These are phyloP conservation scores for Penicillium canariense DNA, from an alignment of 495 filamentous ascomycete genomes.

Conservation along the genomic window DNA sequence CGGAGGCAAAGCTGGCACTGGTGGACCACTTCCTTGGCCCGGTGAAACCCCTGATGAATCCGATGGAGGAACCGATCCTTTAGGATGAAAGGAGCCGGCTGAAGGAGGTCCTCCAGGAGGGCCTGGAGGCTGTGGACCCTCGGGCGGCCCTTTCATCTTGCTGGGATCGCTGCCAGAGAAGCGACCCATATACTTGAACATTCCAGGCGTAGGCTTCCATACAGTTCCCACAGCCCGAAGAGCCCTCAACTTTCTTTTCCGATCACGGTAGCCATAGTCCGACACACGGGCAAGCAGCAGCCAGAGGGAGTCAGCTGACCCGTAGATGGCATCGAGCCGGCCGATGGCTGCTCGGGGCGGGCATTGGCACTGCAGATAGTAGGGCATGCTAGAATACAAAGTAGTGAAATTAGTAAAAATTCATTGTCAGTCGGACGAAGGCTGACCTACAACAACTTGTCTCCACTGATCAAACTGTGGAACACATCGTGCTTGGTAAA, in stretches of 20 bases:
- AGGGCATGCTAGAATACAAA: conserved; percentile 64
- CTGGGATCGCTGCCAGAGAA: conserved; percentile 26
- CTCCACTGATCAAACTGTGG: conserved; percentile 86
- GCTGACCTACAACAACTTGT: conserved; percentile 71
- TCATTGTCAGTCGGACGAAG: background rate
- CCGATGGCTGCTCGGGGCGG: conserved; percentile 80
- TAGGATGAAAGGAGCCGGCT: conserved; percentile 17
- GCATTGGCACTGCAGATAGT: conserved; percentile 75
- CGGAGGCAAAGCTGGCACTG: conserved; percentile 25
- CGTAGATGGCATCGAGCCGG: conserved; percentile 76
- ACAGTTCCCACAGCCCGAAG: conserved; percentile 45
- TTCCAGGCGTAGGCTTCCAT: conserved; percentile 56
- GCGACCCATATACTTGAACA: conserved; percentile 46
- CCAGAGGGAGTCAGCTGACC: conserved; percentile 80
- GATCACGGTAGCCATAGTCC: conserved; percentile 76
- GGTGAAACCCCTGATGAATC: conserved; percentile 10
- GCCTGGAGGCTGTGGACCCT: conserved; percentile 23
- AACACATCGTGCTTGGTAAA: conserved; percentile 90
- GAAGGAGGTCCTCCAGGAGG: conserved; percentile 13
- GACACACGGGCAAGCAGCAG: conserved; percentile 80
- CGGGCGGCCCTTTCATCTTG: conserved; percentile 24
- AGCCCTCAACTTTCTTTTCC: conserved; percentile 68
- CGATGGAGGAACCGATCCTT: conserved; percentile 10
- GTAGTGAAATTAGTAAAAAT: background rate
- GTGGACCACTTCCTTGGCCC: background rate